phyloP scores from a whole-genome alignment of 2,329 filamentous ascomycete genomes.

The Venturia effusa region DNA sequence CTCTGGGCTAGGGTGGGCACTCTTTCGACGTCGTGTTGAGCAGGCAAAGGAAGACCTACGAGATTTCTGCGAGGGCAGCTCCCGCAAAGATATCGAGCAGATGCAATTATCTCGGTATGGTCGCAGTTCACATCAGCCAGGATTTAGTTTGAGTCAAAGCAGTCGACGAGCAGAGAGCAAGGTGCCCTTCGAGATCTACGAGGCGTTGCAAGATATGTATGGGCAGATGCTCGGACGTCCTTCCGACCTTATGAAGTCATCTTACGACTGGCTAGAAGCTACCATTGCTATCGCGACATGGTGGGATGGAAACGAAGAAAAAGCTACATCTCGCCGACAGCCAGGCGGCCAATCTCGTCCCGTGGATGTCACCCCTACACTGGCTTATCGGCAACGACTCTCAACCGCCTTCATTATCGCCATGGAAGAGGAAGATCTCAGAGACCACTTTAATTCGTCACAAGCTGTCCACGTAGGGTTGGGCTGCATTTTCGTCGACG shows the following conservation, averaged over 20 bases:
- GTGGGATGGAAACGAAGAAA: conserved; percentile 72
- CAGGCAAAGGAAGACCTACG: conserved; percentile 60
- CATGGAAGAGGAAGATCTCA: conserved; percentile 48
- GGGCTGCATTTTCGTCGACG: conserved; percentile 72
- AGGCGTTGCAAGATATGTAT: conserved; percentile 72
- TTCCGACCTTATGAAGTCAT: conserved; percentile 62
- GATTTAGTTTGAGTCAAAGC: conserved; percentile 53
- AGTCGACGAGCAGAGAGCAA: conserved; percentile 69
- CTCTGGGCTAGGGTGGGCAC: conserved; percentile 66
- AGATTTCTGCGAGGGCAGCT: conserved; percentile 66
- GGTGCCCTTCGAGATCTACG: conserved; percentile 83
- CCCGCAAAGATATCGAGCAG: conserved; percentile 35
- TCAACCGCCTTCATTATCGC: conserved; percentile 56
- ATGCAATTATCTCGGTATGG: conserved; percentile 18
- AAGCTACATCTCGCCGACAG: conserved; percentile 32
- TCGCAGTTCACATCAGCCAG: conserved; percentile 32
- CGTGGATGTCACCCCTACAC: conserved; percentile 43
- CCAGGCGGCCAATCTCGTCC: conserved; percentile 28
- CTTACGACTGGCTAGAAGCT: conserved; percentile 89
- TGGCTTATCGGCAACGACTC: conserved; percentile 65
- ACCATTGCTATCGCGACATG: conserved; percentile 73
- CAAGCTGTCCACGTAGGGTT: conserved; percentile 71
- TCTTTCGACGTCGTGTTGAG: conserved; percentile 68
- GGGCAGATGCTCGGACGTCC: conserved; percentile 67
- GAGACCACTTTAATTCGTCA: conserved; percentile 61